Evolutionary conservation across 345 rosid species (phyloP).

Genomic region (Citrus sp.): DNA sequence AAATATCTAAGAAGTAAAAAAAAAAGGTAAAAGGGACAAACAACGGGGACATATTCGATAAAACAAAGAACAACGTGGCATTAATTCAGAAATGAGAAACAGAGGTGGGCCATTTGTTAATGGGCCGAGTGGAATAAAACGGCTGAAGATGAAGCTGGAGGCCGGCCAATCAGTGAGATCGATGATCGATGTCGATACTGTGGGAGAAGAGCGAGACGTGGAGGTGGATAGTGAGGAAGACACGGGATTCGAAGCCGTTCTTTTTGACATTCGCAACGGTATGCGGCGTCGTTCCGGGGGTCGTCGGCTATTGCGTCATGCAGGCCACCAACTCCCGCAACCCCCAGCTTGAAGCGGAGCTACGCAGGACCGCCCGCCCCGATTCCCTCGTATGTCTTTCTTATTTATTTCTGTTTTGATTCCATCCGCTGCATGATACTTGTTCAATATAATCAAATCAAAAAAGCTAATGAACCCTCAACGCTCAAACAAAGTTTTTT

Average conservation of each 20-base stretch:
- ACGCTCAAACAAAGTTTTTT: background rate
- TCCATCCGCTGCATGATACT: background rate
- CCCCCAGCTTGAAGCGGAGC: slow-evolving; percentile 78
- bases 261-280: slow-evolving; percentile 82
- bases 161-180: no score
- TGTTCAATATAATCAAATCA: background rate
- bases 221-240: slow-evolving; percentile 78
- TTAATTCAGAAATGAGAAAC: no score
- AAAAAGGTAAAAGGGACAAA: no score
- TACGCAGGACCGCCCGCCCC: slow-evolving; percentile 75
- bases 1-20: no score
- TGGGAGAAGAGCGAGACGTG: slow-evolving; percentile 72
- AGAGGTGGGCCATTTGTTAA: no score
- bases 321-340: slow-evolving; percentile 71
- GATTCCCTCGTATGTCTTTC: slow-evolving; percentile 57
- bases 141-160: no score
- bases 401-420: background rate
- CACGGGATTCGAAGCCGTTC: slow-evolving; percentile 82
- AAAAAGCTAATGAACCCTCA: background rate
- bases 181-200: slow-evolving; percentile 43
- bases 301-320: slow-evolving; percentile 88
- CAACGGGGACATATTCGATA: no score
- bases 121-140: no score
- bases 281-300: slow-evolving; percentile 88
- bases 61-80: no score